Evolutionary conservation across 2,329 filamentous ascomycete species (phyloP).

Genomic region (Hypoxylon sp.): DNA sequence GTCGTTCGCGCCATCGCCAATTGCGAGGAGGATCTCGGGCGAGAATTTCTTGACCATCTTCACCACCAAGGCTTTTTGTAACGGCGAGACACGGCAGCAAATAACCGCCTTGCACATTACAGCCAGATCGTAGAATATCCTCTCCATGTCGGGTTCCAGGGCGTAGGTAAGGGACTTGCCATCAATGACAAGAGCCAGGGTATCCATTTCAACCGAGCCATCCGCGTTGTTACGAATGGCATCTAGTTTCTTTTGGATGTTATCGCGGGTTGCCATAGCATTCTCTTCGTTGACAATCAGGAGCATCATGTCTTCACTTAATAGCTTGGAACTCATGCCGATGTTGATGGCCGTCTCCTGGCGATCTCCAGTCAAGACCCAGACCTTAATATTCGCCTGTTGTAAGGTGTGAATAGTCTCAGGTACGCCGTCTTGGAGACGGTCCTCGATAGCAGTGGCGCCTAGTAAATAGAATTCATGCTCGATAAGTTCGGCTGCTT

Average conservation of each 20-base stretch:
- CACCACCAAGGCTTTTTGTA: conserved; percentile 97
- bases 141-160: conserved; percentile 93
- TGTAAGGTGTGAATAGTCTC: conserved; percentile 98
- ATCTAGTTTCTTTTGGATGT: conserved; percentile 92
- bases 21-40: conserved; percentile 92
- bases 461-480: conserved; percentile 91
- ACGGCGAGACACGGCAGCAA: conserved; percentile 94
- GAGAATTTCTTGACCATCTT: conserved; percentile 96
- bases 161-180: conserved; percentile 95
- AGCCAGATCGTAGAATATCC: conserved; percentile 91
- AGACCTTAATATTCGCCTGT: conserved; percentile 97
- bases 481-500: conserved; percentile 96
- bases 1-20: conserved; percentile 97
- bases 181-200: conserved; percentile 93
- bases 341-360: conserved; percentile 99
- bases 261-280: conserved; percentile 83
- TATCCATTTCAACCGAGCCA: conserved; percentile 83
- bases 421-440: conserved; percentile 95
- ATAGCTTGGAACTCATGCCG: conserved; percentile 98
- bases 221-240: conserved; percentile 88
- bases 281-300: conserved; percentile 95
- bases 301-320: conserved; percentile 98
- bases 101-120: conserved; percentile 99
- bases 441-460: conserved; percentile 97
- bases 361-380: conserved; percentile 96